Base-by-base conservation (phyloP, 2,329 filamentous ascomycete genomes). In the Xylariaceae sp. region DNA sequence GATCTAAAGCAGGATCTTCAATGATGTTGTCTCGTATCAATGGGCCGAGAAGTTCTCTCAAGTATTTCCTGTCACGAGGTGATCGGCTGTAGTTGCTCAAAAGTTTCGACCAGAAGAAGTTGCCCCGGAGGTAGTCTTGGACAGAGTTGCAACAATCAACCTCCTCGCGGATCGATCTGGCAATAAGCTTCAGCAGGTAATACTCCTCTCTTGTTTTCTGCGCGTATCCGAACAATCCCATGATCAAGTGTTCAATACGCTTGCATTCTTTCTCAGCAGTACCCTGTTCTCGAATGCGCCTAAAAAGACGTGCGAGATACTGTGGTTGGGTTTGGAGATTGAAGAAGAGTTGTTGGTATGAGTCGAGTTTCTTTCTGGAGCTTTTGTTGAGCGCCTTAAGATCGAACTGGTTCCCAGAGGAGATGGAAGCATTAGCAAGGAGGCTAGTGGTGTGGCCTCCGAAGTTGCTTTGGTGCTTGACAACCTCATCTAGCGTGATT, bases 321-420 rank as follows among this genome's bases (percentile, higher is more conserved):
- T 96, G 91, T 3, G 95, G 91, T 68, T 99, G 96, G 0, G 95
- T 99, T 72, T 99, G 95, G 3, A 99, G 84, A 60, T 93, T 89
- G 80, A 99, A 98, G 78, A 99, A 99, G 12, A 99, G 84, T 70
- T 98, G 92, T 74, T 99, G 96, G 72, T 99, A 99, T 21, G 92
- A 91, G 67, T 97, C 94, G 1, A 99, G 84, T 81, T 98, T 99
- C 76, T 91, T 92, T 62, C 95, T 84, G 1, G 95, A 98, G 68
- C 91, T 92, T 77, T 98, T 98, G 80, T 99, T 99, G 66, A 99
- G 82, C 0, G 96, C 95, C 75, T 98, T 98, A 44, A 99, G 84
- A 71, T 99, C 95, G 69, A 96, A 96, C 6, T 95, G 92, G 73
- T 97, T 96, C 59, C 90, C 87, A 2, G 92, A 96, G 1, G 89